These are phyloP conservation scores for Lasiosphaeria hispida DNA, from an alignment of 495 filamentous ascomycete species.

Conservation along the genomic window DNA sequence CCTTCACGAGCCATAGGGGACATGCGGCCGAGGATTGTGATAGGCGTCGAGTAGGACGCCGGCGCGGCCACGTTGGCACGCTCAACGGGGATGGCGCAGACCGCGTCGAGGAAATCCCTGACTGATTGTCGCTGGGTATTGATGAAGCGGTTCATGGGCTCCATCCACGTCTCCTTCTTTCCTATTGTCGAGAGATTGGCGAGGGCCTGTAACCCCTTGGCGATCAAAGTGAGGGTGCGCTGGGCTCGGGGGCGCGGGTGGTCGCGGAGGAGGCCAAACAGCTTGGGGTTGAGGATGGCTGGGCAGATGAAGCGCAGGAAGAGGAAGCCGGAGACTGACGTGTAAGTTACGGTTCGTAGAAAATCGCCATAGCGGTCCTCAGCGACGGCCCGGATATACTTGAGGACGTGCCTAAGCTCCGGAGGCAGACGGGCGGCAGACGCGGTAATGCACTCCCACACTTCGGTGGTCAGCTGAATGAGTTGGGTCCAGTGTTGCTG, in stretches of 20 bases:
- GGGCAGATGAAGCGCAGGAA: slow-evolving; percentile 97
- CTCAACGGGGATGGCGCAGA: slow-evolving; percentile 78
- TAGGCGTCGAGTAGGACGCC: slow-evolving; percentile 87
- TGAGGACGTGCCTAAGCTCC: slow-evolving; percentile 82
- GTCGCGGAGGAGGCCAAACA: slow-evolving; percentile 87
- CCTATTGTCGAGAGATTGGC: slow-evolving; percentile 93
- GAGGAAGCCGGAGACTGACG: slow-evolving; percentile 92
- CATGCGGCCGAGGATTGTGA: slow-evolving; percentile 83
- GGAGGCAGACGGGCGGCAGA: slow-evolving; percentile 73
- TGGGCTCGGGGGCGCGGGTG: slow-evolving; percentile 84
- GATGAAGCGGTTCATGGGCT: slow-evolving; percentile 89
- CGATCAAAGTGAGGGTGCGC: slow-evolving; percentile 87
- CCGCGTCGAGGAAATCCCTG: slow-evolving; percentile 80
- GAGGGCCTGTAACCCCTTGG: slow-evolving; percentile 92
- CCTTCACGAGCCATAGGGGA: slow-evolving; percentile 84
- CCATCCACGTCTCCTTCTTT: slow-evolving; percentile 97
- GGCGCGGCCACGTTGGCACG: slow-evolving; percentile 62
- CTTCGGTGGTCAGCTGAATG: slow-evolving; percentile 68
- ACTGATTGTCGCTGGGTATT: slow-evolving; percentile 65
- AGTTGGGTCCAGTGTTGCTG: slow-evolving; percentile 81
- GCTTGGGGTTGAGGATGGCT: slow-evolving; percentile 91
- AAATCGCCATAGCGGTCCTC: slow-evolving; percentile 98
- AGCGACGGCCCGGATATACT: slow-evolving; percentile 89
- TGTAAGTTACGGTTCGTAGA: slow-evolving; percentile 87
- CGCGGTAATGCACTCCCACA: slow-evolving; percentile 79